phyloP scores from a whole-genome alignment of 257 asterid species.

The Solanum etuberosum region DNA sequence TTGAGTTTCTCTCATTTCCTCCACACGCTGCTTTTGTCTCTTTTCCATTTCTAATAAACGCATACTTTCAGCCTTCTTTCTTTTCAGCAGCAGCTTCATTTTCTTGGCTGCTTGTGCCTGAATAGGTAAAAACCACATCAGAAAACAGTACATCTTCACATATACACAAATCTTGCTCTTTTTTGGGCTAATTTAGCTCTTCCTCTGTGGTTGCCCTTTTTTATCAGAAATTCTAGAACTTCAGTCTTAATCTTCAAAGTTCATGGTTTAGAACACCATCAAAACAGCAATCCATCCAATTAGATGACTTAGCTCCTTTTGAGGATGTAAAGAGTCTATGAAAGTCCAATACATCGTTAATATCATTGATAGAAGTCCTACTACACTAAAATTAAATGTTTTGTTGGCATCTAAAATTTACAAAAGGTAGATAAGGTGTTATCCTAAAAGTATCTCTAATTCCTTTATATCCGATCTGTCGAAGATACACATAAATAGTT shows the following conservation, averaged over 20 bases:
- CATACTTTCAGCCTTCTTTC: conserved; percentile 63
- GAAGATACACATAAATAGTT: neutral
- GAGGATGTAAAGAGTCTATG: neutral
- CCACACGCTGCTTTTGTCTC: conserved; percentile 81
- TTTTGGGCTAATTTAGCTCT: neutral
- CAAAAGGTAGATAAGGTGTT: neutral
- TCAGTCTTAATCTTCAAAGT: neutral
- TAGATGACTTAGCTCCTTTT: neutral
- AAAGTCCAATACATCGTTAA: neutral
- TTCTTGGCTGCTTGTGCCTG: conserved; percentile 88
- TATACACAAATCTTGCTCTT: neutral
- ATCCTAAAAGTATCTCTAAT: neutral
- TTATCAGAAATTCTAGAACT: neutral
- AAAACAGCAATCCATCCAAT: neutral
- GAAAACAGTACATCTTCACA: neutral
- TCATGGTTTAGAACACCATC: neutral
- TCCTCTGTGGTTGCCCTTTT: neutral
- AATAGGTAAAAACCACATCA: neutral
- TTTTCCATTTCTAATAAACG: conserved; percentile 85
- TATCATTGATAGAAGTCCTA: neutral
- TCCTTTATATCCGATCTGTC: neutral
- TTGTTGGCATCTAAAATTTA: neutral
- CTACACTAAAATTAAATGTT: neutral
- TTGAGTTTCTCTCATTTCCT: conserved; percentile 69
- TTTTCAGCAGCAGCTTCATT: conserved; percentile 41